A percentile compares a stretch with the other conserved stretches of the same genome.
Evolutionary conservation across 2,329 filamentous ascomycete species (phyloP).

Genomic region (Calonectria pauciramosa): DNA sequence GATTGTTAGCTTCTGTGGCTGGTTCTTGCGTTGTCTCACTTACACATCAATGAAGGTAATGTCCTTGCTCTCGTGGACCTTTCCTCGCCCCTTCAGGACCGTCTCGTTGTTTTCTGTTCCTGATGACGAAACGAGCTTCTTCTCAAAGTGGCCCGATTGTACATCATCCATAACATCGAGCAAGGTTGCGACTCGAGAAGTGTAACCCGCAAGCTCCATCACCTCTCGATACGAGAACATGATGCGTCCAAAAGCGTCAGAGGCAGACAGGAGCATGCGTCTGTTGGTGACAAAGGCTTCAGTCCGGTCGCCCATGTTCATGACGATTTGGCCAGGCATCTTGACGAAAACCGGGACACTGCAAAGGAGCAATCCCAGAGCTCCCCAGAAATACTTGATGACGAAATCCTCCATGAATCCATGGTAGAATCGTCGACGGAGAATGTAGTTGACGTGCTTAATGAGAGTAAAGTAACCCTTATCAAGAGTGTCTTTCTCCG

Average conservation of each 20-base stretch:
- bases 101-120: slow-evolving; percentile 85
- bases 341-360: slow-evolving; percentile 97
- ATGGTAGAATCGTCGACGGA: slow-evolving; percentile 92
- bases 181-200: slow-evolving; percentile 89
- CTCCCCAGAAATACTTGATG: slow-evolving; percentile 99
- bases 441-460: slow-evolving; percentile 97
- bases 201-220: slow-evolving; percentile 95
- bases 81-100: slow-evolving; percentile 85
- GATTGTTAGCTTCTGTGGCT: neutral
- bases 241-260: slow-evolving; percentile 93
- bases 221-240: slow-evolving; percentile 99
- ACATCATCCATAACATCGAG: slow-evolving; percentile 97
- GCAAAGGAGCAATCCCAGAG: slow-evolving; percentile 90
- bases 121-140: slow-evolving; percentile 93
- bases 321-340: slow-evolving; percentile 77
- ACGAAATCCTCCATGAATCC: slow-evolving; percentile 99
- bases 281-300: slow-evolving; percentile 94
- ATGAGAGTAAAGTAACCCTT: slow-evolving; percentile 99
- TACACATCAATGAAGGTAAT: slow-evolving; percentile 89
- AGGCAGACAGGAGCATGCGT: slow-evolving; percentile 90
- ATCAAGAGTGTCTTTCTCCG: slow-evolving; percentile 95
- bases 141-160: slow-evolving; percentile 90
- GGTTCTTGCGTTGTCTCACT: slow-evolving; percentile 44
- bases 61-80: slow-evolving; percentile 83
- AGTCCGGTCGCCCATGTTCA: slow-evolving; percentile 78